Base-by-base conservation (phyloP, 139 green algal species). In the Chlamydomonas incerta region DNA sequence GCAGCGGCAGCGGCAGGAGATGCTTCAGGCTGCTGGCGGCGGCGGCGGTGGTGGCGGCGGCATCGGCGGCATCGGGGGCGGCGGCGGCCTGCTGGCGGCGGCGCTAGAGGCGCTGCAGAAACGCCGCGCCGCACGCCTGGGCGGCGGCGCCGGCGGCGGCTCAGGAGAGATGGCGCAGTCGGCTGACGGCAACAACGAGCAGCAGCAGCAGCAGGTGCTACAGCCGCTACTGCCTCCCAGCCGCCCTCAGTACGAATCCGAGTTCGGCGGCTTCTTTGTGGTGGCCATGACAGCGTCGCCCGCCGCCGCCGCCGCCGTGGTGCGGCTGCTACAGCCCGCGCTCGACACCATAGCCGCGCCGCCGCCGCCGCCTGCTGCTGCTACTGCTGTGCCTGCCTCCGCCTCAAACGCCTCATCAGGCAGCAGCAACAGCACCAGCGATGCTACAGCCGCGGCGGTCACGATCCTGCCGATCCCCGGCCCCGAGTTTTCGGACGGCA, bases 391-490 rank as follows among this genome's bases (percentile, higher is more conserved):
- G 6, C 41, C 41, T 50, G 41, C 41, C 41, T 13, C 41, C 5
- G 41, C 41, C 41, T 5, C 41, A 8, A 5, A 50, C 41, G 41
- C 41, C 5, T 13, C 41, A 50, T 5, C 41, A 50, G 41, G 41
- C 8, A 50, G 41, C 41, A 50, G 41, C 41, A 50, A 50, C 8
- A 8, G 23, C 57, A 63, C 3, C 26, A 24, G 41, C 10, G 70
- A 24, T 41, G 41, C 46, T 60, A 35, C 77, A 52, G 77, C 58
- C 46, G 75, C 80, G 58, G 50, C 80, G 77, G 66, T 88, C 73
- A 88, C 82, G 72, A 24, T 88, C 58, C 41, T 88, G 47, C 72
- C 82, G 46, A 82, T 88, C 33, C 72, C 82, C 3, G 71, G 60
- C 9, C 72, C 82, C 21, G 47, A 66, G n/a, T 88, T 88, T 26